Base-by-base conservation (phyloP, 306 rosid species). In the Castanopsis chinensis region DNA sequence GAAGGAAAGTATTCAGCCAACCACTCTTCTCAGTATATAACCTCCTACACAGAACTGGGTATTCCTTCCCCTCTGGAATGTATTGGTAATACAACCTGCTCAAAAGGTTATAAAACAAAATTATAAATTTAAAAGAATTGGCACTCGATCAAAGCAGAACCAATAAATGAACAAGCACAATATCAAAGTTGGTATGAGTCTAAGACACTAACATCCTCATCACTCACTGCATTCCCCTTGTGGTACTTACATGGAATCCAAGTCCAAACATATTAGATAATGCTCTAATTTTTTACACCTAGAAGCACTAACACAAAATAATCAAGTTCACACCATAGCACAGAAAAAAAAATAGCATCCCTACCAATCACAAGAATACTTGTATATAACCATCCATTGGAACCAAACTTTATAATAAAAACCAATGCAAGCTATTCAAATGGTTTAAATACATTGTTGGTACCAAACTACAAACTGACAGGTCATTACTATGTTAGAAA, bases 61-160 rank as follows among this genome's bases (percentile, higher is more conserved):
- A 92, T 67, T 92, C 99, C 85, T 86, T 91, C 33, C 98, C 98
- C 84, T 91, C 96, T 14, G 99, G 99, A 77, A 95, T 87, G 85
- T 89, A 85, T 56, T 95, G 93, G 76, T 95, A 95, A 87, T 95
- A 95, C 82, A 91, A 67, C 99, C 99, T 95, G 84, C 75, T 73
- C 77, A 76, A 78, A 30, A 41, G 32, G 72, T 8, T 37, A 57
- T 41, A 43, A 53, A 55, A 78, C 18, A 75, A 58, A 49, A 45
- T 71, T 52, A 0, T 57, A 79, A 68, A 45, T 23, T 49, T 43
- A 5, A 43, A 71, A 81, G 6, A 67, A 30, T 35, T 33, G 52
- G 20, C 70, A 30, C 70, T 6, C 27, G 8, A 35, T 35, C 9
- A 32, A 67, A 33, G 52, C 28, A 67, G 28, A 35, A 18, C n/a